phyloP scores from a whole-genome alignment of 2,329 filamentous ascomycete genomes.

The Tricladium varicosporioides region DNA sequence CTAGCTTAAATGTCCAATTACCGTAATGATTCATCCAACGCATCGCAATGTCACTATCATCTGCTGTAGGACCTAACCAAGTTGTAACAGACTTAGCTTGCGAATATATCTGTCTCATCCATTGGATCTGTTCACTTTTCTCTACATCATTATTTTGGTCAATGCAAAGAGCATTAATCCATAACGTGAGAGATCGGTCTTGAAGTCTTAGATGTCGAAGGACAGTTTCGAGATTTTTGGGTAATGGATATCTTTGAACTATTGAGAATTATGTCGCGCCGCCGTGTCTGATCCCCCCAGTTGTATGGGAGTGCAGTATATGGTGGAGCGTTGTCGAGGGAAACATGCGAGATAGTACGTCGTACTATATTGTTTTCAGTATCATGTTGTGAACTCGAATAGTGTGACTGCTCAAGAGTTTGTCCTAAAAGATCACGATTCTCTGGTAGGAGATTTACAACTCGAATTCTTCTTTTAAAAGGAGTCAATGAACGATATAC shows the following conservation, averaged over 20 bases:
- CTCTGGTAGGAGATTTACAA: neutral
- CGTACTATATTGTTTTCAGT: neutral
- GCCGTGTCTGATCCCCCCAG: neutral
- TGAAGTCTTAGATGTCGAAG: neutral
- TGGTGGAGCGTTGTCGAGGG: neutral
- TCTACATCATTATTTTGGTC: conserved; percentile 21
- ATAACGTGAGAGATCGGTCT: neutral
- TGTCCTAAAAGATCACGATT: neutral
- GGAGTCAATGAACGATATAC: neutral
- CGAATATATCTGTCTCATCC: conserved; percentile 25
- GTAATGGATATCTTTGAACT: neutral
- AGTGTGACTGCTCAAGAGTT: neutral
- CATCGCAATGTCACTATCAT: conserved; percentile 12
- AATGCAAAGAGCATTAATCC: conserved; percentile 7
- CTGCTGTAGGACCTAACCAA: conserved; percentile 14
- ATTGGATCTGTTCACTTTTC: conserved; percentile 19
- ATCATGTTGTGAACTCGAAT: neutral
- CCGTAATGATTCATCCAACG: conserved; percentile 7
- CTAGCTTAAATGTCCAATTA: neutral
- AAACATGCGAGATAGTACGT: neutral
- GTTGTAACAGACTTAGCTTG: conserved; percentile 12
- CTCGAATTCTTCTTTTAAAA: neutral
- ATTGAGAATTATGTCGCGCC: neutral
- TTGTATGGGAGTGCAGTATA: neutral
- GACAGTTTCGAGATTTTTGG: neutral